phyloP scores from a whole-genome alignment of 306 rosid species.

The Glycyrrhiza uralensis region DNA sequence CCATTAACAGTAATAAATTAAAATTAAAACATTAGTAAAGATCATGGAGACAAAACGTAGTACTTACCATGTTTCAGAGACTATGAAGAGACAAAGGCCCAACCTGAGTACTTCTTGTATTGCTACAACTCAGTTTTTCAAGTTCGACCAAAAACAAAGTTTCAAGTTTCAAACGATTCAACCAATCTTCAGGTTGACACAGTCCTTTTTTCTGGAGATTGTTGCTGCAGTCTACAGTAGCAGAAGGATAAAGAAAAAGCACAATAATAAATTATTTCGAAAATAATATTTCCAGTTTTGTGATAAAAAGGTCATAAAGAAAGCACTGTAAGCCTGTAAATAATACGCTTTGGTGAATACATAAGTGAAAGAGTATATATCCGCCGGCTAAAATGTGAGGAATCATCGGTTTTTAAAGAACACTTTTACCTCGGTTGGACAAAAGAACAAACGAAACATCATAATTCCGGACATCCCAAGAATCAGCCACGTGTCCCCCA shows the following conservation, averaged over 20 bases:
- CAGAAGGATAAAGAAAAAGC: not conserved
- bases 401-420: not conserved
- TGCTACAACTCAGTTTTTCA: not conserved
- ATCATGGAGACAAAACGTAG: not conserved
- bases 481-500: slow-evolving; percentile 18
- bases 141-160: no score
- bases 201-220: not conserved
- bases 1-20: not conserved
- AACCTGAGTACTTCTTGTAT: not conserved
- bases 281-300: not conserved
- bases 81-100: not conserved
- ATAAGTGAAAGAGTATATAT: not conserved
- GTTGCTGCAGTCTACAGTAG: no score
- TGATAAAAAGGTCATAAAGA: not conserved
- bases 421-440: slow-evolving; percentile 12
- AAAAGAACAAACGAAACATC: slow-evolving; percentile 7
- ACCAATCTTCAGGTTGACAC: not conserved
- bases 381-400: slow-evolving; percentile 15
- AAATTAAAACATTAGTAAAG: not conserved
- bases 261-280: not conserved
- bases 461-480: slow-evolving; percentile 20
- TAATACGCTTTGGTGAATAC: not conserved
- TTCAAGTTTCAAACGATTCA: not conserved
- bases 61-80: not conserved
- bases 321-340: not conserved